Evolutionary conservation across 2,329 filamentous ascomycete genomes (phyloP), one percentile per base, ranked within the genome.

Genomic region (Fusarium torulosum): DNA sequence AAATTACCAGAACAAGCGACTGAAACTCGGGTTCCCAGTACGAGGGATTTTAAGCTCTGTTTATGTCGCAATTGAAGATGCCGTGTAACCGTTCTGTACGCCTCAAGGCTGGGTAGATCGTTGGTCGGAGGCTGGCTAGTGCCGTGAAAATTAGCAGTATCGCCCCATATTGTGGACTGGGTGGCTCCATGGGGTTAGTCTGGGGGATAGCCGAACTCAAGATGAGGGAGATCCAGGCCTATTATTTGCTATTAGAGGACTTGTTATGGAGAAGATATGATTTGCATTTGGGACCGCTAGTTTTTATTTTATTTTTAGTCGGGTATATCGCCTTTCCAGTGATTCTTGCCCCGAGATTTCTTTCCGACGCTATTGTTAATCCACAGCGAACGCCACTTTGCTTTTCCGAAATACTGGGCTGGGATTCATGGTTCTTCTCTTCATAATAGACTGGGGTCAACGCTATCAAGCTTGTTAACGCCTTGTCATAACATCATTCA

Each of bases 11-110:
- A 35, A 9, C 3, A 19, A 33, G 33, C 57, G 6, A 8, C 10
- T 20, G 10, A 41, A 20, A 7, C 27, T 4, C 40, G 38, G n/a
- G n/a, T n/a, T 57, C 9, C 37, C 4, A 20, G 3, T 23, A 35
- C 60, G 59, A 63, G 60, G 60, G 23, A 58, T 63, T 63, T 63
- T 63, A 46, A 35, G 33, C 7, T 35, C 37, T 23, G 6, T 31
- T 25, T 6, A 49, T 40, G 27, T 29, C 15, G 3, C 27, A 17
- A 17, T n/a, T 27, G 17, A 17, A 43, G 38, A 47, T 63, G 60
- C 60, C 60, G 60, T 63, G 45, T 63, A 63, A 63, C 60, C 60
- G 59, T 29, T 21, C 21, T 11, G 20, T 29, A 27, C 42, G 44
- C 15, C 33, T 45, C 27, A 20, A 27, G 51, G 40, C 54, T 62